Evolutionary conservation across 352 stramenopile species (phyloP).

Genomic region (Pythium oligandrum): DNA sequence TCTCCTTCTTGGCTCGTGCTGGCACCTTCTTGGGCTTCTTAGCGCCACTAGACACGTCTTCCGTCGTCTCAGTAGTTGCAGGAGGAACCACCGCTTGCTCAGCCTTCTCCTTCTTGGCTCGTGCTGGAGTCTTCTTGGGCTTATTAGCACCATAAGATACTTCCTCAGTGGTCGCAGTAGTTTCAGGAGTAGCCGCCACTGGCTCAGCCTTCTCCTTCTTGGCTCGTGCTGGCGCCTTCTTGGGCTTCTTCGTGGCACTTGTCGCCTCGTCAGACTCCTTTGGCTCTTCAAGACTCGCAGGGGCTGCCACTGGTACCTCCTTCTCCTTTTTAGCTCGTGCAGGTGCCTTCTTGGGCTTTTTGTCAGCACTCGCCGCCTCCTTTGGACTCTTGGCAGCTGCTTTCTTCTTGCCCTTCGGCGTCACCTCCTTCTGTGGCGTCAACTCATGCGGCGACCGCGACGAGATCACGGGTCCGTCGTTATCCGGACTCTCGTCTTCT

Average conservation of each 20-base stretch:
- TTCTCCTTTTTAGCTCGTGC: constrained; percentile 12
- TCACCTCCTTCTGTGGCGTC: no score
- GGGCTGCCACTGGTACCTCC: no score
- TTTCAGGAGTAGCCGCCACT: constrained; percentile 1
- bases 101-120: constrained; percentile 11
- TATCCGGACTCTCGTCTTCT: no score
- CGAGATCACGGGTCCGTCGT: no score
- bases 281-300: constrained; percentile 3
- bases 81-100: background rate
- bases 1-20: constrained; percentile 12
- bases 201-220: constrained; percentile 7
- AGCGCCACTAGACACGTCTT: background rate
- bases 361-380: no score
- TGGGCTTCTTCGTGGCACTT: background rate
- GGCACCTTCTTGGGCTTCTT: constrained; percentile 2
- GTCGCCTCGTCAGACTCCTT: background rate
- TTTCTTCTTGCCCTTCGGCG: no score
- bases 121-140: background rate
- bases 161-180: background rate
- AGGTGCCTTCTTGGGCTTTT: background rate
- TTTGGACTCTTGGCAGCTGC: no score
- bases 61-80: background rate
- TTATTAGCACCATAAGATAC: background rate
- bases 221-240: constrained; percentile 2
- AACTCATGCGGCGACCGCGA: no score